These are phyloP conservation scores for Pythium plurisporium DNA, from an alignment of 352 stramenopile genomes.

Conservation along the genomic window DNA sequence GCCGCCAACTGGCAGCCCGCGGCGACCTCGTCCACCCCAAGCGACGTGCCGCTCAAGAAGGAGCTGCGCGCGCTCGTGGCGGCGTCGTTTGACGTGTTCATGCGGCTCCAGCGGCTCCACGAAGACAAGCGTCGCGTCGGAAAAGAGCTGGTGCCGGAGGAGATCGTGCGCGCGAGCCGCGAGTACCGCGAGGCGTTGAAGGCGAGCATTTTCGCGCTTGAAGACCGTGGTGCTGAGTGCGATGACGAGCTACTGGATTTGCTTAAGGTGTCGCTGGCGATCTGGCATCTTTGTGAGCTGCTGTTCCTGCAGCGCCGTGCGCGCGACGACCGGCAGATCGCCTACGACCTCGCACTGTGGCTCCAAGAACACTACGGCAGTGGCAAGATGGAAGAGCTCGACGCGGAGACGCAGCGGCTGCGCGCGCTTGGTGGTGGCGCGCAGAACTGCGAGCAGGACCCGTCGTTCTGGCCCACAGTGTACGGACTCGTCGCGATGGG, in stretches of 20 bases:
- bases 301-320: conserved; percentile 57
- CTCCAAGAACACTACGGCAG: conserved; percentile 74
- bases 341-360: conserved; percentile 70
- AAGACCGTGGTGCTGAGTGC: conserved; percentile 33
- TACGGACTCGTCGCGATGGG: conserved; percentile 51
- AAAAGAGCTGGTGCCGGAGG: conserved; percentile 23
- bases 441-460: conserved; percentile 35
- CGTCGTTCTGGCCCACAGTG: conserved; percentile 62
- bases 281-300: conserved; percentile 79
- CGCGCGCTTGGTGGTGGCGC: conserved; percentile 20
- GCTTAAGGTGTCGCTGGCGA: conserved; percentile 71
- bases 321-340: conserved; percentile 47
- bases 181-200: conserved; percentile 70
- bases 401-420: conserved; percentile 40
- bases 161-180: conserved; percentile 48
- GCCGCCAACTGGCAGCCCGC: conserved; percentile 33
- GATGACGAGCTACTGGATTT: conserved; percentile 30
- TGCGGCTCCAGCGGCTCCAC: conserved; percentile 20
- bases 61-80: conserved; percentile 56
- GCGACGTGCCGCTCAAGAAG: conserved; percentile 34
- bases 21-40: neutral
- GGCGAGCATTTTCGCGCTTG: conserved; percentile 58
- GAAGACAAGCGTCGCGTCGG: conserved; percentile 13
- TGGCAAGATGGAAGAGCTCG: conserved; percentile 45
- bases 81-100: conserved; percentile 59